Evolutionary conservation across 768 basidiomycete genomes (phyloP).

Genomic region (Strobilomyces dryophilus): DNA sequence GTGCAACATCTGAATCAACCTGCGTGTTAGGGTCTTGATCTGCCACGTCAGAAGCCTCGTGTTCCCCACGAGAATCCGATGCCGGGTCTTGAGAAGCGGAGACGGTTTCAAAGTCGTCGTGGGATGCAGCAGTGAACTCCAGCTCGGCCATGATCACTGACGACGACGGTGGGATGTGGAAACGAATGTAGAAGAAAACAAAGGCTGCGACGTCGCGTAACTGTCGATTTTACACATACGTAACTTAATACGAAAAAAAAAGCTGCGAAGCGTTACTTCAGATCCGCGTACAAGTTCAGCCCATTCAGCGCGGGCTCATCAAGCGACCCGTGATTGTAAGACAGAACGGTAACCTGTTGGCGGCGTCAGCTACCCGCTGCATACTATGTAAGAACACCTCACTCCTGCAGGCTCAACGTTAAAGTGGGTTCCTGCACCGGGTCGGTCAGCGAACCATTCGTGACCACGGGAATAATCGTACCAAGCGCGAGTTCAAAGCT

Average conservation of each 20-base stretch:
- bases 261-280: slow-evolving; percentile 23
- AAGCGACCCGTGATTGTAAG: slow-evolving; percentile 80
- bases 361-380: slow-evolving; percentile 4
- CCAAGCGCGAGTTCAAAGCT: slow-evolving; percentile 58
- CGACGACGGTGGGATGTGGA: slow-evolving; percentile 13
- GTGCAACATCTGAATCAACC: slow-evolving; percentile 15
- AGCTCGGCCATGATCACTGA: slow-evolving; percentile 36
- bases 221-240: slow-evolving; percentile 10
- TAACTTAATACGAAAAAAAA: slow-evolving; percentile 20
- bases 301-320: slow-evolving; percentile 75
- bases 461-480: slow-evolving; percentile 23
- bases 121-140: slow-evolving; percentile 20
- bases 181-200: neutral
- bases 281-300: slow-evolving; percentile 59
- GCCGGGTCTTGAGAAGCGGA: slow-evolving; percentile 16
- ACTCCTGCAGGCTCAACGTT: slow-evolving; percentile 85
- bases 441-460: slow-evolving; percentile 6
- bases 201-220: slow-evolving; percentile 8
- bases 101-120: slow-evolving; percentile 17
- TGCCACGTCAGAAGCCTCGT: slow-evolving; percentile 36
- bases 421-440: slow-evolving; percentile 60
- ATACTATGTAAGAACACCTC: slow-evolving; percentile 21
- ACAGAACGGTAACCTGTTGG: slow-evolving; percentile 65
- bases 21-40: slow-evolving; percentile 25
- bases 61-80: slow-evolving; percentile 32